Evolutionary conservation across 1,284 basidiomycete genomes (phyloP).

Genomic region (Cutaneotrichosporon mucoides): DNA sequence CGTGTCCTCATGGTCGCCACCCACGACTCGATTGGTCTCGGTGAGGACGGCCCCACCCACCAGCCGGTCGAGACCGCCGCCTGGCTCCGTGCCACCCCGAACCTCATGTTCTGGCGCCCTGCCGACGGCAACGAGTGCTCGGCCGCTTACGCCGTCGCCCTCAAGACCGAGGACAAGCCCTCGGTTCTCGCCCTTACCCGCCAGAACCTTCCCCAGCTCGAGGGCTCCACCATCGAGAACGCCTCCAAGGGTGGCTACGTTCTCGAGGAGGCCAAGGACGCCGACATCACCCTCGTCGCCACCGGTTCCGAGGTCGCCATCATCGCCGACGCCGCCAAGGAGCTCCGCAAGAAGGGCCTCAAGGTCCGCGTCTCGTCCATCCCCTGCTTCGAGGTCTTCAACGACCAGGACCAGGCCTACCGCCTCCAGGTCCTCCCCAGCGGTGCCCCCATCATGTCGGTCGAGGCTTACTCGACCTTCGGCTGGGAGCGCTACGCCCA

Average conservation of each 20-base stretch:
- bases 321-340: slow-evolving; percentile 74
- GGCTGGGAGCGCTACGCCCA: slow-evolving; percentile 86
- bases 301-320: slow-evolving; percentile 77
- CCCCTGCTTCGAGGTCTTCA: slow-evolving; percentile 84
- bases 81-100: slow-evolving; percentile 83
- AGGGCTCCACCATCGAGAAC: slow-evolving; percentile 78
- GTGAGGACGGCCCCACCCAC: slow-evolving; percentile 92
- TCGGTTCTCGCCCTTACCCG: slow-evolving; percentile 54
- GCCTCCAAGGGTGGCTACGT: slow-evolving; percentile 86
- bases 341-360: slow-evolving; percentile 69
- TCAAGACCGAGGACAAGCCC: slow-evolving; percentile 70
- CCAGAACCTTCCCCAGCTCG: slow-evolving; percentile 74
- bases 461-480: slow-evolving; percentile 73
- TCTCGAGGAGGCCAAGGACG: slow-evolving; percentile 65
- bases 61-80: slow-evolving; percentile 73
- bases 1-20: slow-evolving; percentile 70
- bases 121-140: slow-evolving; percentile 93
- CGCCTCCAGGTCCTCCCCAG: slow-evolving; percentile 76
- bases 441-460: slow-evolving; percentile 81
- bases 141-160: slow-evolving; percentile 76
- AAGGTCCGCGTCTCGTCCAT: slow-evolving; percentile 80
- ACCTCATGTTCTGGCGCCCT: slow-evolving; percentile 85
- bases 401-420: slow-evolving; percentile 76
- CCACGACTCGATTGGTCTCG: slow-evolving; percentile 85
- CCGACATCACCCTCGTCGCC: slow-evolving; percentile 79